These are phyloP conservation scores for Actinomucor elegans DNA, from an alignment of 371 early-diverging fungal genomes.

Conservation along the genomic window DNA sequence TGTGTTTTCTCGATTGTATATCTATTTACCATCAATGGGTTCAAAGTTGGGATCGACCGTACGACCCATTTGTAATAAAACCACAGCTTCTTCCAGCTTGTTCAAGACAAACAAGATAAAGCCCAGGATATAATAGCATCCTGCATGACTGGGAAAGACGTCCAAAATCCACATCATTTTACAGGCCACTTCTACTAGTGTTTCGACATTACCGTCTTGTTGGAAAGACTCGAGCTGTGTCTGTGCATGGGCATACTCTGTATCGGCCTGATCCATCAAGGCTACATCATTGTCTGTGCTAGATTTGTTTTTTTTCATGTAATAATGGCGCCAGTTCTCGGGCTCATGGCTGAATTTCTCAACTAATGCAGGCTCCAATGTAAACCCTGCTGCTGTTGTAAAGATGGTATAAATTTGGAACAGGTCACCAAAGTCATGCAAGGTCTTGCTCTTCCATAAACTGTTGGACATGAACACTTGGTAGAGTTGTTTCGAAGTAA, in stretches of 20 bases:
- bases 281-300: conserved; percentile 31
- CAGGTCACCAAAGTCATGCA: conserved; percentile 52
- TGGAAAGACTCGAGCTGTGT: conserved; percentile 41
- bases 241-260: conserved; percentile 40
- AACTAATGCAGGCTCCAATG: conserved; percentile 27
- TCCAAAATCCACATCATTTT: conserved; percentile 55
- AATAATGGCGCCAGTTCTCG: conserved; percentile 43
- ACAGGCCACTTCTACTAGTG: conserved; percentile 39
- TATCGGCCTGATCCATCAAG: conserved; percentile 43
- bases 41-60: conserved; percentile 51
- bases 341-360: conserved; percentile 40
- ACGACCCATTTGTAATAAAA: conserved; percentile 48
- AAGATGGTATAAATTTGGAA: conserved; percentile 50
- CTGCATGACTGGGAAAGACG: conserved; percentile 52
- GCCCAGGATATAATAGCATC: conserved; percentile 54
- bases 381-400: conserved; percentile 39
- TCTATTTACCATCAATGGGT: conserved; percentile 41
- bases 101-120: conserved; percentile 54
- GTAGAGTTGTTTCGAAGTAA: conserved; percentile 23
- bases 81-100: conserved; percentile 46
- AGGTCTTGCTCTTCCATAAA: conserved; percentile 37
- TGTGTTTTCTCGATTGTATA: too few species aligned
- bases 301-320: conserved; percentile 33
- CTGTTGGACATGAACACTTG: conserved; percentile 15
- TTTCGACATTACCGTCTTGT: conserved; percentile 38